Percentiles rank a stretch among this genome's conserved stretches.
phyloP scores from a whole-genome alignment of 2,329 filamentous ascomycete species.

The Talaromyces sp. region DNA sequence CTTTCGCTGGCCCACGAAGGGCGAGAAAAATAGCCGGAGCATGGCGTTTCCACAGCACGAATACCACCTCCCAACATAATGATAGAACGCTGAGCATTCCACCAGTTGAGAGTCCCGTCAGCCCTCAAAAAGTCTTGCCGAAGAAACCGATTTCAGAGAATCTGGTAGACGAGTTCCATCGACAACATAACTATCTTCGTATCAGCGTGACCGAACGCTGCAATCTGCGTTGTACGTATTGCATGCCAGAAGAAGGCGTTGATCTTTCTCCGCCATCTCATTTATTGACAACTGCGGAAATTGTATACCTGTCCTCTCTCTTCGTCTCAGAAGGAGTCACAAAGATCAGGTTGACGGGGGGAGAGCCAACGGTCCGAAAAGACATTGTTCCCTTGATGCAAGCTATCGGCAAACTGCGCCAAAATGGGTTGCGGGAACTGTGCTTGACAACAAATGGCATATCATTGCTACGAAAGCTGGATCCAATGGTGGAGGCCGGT shows the following conservation, averaged over 20 bases:
- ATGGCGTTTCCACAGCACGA: not conserved
- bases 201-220: constrained; percentile 96
- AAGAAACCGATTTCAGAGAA: constrained; percentile 85
- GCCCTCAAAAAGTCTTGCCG: not conserved
- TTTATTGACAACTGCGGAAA: constrained; percentile 88
- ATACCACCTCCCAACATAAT: not conserved
- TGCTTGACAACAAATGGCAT: constrained; percentile 95
- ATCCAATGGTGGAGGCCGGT: constrained; percentile 87
- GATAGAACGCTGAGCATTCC: not conserved
- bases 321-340: constrained; percentile 94
- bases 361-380: constrained; percentile 87
- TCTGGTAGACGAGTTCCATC: constrained; percentile 81
- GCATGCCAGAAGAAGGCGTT: constrained; percentile 96
- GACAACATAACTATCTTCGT: constrained; percentile 93
- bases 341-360: constrained; percentile 92
- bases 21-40: not conserved
- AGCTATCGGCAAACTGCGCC: constrained; percentile 74
- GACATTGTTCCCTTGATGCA: constrained; percentile 91
- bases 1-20: not conserved
- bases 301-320: constrained; percentile 82
- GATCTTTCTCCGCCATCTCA: constrained; percentile 77
- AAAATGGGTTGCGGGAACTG: constrained; percentile 76
- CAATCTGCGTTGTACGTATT: constrained; percentile 94
- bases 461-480: constrained; percentile 82
- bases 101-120: not conserved